Evolutionary conservation across 495 filamentous ascomycete genomes (phyloP).

Genomic region (Baudoinia panamericana): DNA sequence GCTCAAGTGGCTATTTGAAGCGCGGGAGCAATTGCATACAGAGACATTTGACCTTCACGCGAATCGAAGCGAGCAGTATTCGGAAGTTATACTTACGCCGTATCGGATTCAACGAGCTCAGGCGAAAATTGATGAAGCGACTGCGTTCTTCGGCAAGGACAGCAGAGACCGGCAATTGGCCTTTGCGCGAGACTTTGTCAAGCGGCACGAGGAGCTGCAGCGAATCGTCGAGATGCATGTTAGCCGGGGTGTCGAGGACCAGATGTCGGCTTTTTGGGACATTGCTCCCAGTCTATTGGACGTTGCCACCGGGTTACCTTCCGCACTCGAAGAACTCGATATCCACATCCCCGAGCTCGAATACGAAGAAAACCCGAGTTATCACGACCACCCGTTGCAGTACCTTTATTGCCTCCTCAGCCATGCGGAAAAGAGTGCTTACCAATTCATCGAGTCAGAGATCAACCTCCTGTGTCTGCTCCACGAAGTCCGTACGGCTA

Average conservation of each 20-base stretch:
- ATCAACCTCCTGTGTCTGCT: slow-evolving; percentile 83
- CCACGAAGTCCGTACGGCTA: slow-evolving; percentile 79
- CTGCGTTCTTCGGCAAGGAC: slow-evolving; percentile 71
- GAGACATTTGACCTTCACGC: slow-evolving; percentile 72
- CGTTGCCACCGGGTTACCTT: slow-evolving; percentile 65
- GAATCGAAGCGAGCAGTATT: slow-evolving; percentile 75
- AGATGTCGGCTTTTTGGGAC: slow-evolving; percentile 92
- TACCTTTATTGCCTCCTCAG: slow-evolving; percentile 73
- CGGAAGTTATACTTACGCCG: slow-evolving; percentile 63
- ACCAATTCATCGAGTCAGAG: slow-evolving; percentile 93
- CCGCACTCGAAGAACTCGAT: slow-evolving; percentile 25
- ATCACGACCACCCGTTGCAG: slow-evolving; percentile 64
- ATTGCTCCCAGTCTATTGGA: slow-evolving; percentile 72
- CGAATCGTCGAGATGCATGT: slow-evolving; percentile 75
- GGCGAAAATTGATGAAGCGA: slow-evolving; percentile 62
- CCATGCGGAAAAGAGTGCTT: slow-evolving; percentile 80
- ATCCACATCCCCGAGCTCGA: slow-evolving; percentile 60
- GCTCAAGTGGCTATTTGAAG: slow-evolving; percentile 95
- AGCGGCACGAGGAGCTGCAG: slow-evolving; percentile 65
- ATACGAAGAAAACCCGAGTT: slow-evolving; percentile 72
- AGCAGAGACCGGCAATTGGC: slow-evolving; percentile 50
- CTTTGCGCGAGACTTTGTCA: slow-evolving; percentile 51
- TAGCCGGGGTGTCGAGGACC: slow-evolving; percentile 73
- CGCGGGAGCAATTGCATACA: slow-evolving; percentile 70
- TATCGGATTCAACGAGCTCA: slow-evolving; percentile 57